Evolutionary conservation across 768 basidiomycete species (phyloP), one percentile per base, ranked within the genome.

Genomic region (Phlegmacium glaucopus): DNA sequence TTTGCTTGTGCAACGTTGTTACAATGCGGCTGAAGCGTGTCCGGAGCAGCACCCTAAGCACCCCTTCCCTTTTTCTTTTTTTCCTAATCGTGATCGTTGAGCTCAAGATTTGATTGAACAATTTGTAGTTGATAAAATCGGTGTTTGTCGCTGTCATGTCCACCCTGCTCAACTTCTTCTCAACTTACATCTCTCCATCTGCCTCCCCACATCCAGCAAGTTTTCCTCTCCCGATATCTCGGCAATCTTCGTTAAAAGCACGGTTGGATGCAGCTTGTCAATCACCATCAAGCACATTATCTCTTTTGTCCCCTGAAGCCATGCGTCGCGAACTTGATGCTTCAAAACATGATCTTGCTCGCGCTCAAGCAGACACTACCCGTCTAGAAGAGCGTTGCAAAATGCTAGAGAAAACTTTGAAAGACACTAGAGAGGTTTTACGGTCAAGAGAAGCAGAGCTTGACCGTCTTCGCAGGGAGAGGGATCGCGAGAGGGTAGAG

Each of bases 341-440:
- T 47, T 70, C 76, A 40, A 80, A 77, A 61, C 67, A 72, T 50
- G 79, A 83, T 47, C 72, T 83, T 29, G 70, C 76, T 42, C 76
- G 75, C 49, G 72, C 79, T 10, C 75, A 76, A 51, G 64, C 70
- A 46, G 80, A 85, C 42, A 69, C 79, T 16, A 63, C 74, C 25
- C 78, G 75, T 39, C 66, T 83, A 28, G 76, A 83, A 45, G 87
- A 87, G 52, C 75, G 79, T 12, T 84, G 78, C 64, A 77, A 71
- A 61, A 62, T 72, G 59, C 71, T 88, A 41, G 86, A 89, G 56
- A 76, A 70, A 55, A 73, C 80, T 13, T 66, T 89, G 48, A 78
- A 72, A 56, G 85, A 87, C 54, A 79, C 83, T 40, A 72, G 78
- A 42, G 83, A 87, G 10, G 53, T 79, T 40, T 62, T 88, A 54